phyloP scores from a whole-genome alignment of 306 rosid species.

The Castanospermum australe region DNA sequence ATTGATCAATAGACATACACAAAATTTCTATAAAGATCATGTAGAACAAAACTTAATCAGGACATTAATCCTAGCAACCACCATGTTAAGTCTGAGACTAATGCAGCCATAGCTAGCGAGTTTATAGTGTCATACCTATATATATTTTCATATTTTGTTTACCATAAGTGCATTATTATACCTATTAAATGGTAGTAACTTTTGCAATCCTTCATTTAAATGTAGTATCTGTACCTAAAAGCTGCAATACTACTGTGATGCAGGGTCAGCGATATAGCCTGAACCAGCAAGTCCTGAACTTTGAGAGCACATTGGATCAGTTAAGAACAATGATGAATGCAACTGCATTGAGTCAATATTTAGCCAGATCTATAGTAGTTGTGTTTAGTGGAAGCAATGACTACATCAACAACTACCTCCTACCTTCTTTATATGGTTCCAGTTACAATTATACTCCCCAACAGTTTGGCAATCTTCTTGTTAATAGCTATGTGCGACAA shows the following conservation, averaged over 20 bases:
- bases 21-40: too few relatives aligned
- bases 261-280: conserved; percentile 62
- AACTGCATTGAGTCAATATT: conserved; percentile 26
- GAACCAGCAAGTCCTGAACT: conserved; percentile 54
- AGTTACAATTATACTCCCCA: conserved; percentile 48
- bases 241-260: not conserved
- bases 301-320: conserved; percentile 43
- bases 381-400: conserved; percentile 69
- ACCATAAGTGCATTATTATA: not conserved
- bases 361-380: conserved; percentile 49
- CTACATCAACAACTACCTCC: conserved; percentile 78
- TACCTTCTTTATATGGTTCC: conserved; percentile 45
- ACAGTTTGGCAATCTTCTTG: conserved; percentile 60
- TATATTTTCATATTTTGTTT: too few relatives aligned
- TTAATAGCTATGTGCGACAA: conserved; percentile 49
- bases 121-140: too few relatives aligned
- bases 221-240: not conserved
- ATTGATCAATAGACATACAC: not conserved
- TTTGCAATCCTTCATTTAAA: not conserved
- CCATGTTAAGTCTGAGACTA: too few relatives aligned
- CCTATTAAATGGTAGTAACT: not conserved
- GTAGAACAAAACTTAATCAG: not conserved
- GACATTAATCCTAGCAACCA: too few relatives aligned
- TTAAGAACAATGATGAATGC: conserved; percentile 42
- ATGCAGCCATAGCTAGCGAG: too few relatives aligned